Evolutionary conservation across 768 basidiomycete genomes (phyloP), one percentile per base, ranked within the genome.

Genomic region (Collybia sordida): DNA sequence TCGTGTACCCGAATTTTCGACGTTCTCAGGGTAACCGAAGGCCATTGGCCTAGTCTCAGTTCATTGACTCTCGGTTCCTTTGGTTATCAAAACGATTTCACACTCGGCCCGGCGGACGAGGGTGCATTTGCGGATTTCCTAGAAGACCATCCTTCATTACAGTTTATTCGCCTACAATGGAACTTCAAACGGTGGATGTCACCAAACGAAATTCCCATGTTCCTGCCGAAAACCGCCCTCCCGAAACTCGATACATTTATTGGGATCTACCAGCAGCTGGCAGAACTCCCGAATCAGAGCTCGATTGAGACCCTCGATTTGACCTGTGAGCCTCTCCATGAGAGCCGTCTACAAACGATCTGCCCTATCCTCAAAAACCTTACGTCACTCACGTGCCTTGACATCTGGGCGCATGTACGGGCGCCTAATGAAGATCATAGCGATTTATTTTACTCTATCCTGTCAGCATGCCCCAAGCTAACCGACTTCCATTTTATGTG

Each of bases 401-500:
- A 77, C 57, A 60, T 80, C n/a, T 80, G 79, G 79, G 64, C 69
- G 6, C 74, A 78, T 50, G 59, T 77, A 19, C 56, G 66, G 0
- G 65, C 71, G 38, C 61, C 68, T 6, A 62, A 57, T 14, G 56
- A 61, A 6, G 70, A 72, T 36, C 64, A 73, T 46, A 59, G 59
- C 15, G 43, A 46, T 42, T 69, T 75, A 48, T 73, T 75, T 53
- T 53, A 52, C 8, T 61, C 64, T 11, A 61, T 80, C 22, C 57
- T 77, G 7, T 58, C 53, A 6, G 53, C 70, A 0, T 71, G 70
- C 52, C 69, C 70, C 0, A 67, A 64, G 25, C 59, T 79, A 31
- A 74, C 72, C 18, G 77, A 78, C 52, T 65, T 79, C 23, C 77
- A 78, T 58, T 76, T 76, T 43, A 78, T 78, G 77, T 78, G 75